Percentiles rank a stretch among this genome's conserved stretches.
Evolutionary conservation across 139 green algal genomes (phyloP).

Genomic region (Auxenochlorella protothecoides): DNA sequence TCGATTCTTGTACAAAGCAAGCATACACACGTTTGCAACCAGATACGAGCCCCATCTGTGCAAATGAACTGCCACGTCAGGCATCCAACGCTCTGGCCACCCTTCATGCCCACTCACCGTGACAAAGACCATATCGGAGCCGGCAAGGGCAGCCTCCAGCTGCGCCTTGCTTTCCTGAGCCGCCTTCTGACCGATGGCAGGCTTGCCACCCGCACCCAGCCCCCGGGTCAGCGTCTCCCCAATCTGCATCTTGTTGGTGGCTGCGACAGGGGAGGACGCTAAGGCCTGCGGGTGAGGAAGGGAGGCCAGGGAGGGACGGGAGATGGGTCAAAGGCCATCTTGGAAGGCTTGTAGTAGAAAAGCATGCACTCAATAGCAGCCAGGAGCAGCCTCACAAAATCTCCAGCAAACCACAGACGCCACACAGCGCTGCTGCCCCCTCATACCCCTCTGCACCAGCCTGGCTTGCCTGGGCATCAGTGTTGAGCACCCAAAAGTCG

Average conservation of each 20-base stretch:
- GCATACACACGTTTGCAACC: too few species aligned
- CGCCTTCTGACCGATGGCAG: constrained; percentile 66
- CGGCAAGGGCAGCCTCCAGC: constrained; percentile 57
- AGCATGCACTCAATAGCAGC: too few species aligned
- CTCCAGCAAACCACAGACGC: not conserved
- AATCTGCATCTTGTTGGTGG: constrained; percentile 69
- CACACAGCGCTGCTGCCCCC: not conserved
- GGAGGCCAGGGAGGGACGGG: not conserved
- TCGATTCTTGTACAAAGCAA: too few species aligned
- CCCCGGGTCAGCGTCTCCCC: constrained; percentile 76
- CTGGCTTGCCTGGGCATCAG: constrained; percentile 68
- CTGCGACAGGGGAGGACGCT: constrained; percentile 46
- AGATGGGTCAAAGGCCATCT: too few species aligned
- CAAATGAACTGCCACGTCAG: too few species aligned
- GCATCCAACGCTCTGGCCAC: not conserved
- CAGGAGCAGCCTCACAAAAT: too few species aligned
- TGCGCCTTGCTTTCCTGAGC: constrained; percentile 57
- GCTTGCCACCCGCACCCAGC: constrained; percentile 83
- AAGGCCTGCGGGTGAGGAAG: constrained; percentile 46
- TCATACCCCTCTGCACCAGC: not conserved
- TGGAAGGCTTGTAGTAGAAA: too few species aligned
- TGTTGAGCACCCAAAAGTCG: constrained; percentile 61
- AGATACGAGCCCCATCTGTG: too few species aligned
- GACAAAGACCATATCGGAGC: constrained; percentile 92
- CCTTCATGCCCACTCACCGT: constrained; percentile 37